Base-by-base conservation (phyloP, 129 eudicot species). In the Pulicaria dysenterica region DNA sequence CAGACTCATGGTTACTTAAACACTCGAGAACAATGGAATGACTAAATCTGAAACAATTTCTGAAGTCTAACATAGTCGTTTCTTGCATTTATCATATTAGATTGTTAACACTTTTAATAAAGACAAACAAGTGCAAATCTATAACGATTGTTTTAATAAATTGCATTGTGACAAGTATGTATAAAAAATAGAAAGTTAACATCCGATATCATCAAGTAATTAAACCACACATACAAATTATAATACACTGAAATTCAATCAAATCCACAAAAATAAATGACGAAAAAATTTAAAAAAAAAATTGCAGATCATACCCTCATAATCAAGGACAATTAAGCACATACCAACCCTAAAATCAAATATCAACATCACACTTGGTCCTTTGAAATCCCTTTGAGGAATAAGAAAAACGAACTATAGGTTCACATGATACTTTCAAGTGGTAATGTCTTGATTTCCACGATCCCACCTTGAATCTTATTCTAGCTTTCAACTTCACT, bases 401-500 rank as follows among this genome's bases (percentile, higher is more conserved):
- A 50, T 82, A 43, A 34, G 85, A 81, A 43, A 84, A 81, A 38
- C 78, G 83, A 24, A 84, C 81, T 73, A 70, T 79, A 34, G 88
- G 83, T 36, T 82, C 85, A 79, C 98, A 92, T 4, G 65, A 11
- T n/a, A 87, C 76, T 84, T 76, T 87, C 81, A 92, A 42, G 7
- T 53, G 81, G 17, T 85, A 80, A 75, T 75, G 95, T 37, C 85
- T 82, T 17, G 89, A 81, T 63, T 89, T 92, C 80, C 85, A 89
- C 3, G 31, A 76, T 9, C 98, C 98, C 31, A 89, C 95, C 83
- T 87, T 92, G 50, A 85, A 73, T 80, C 95, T 79, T 12, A 92
- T 74, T 75, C 73, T 83, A 0, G 86, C 91, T 85, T 66, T 83
- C 34, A 92, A 8, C 13, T 70, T 78, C 67, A 92, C 84, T 51